Conservation (phyloP, 192 early-diverging fungal genomes). For the Dimargaris cristalligena region DNA sequence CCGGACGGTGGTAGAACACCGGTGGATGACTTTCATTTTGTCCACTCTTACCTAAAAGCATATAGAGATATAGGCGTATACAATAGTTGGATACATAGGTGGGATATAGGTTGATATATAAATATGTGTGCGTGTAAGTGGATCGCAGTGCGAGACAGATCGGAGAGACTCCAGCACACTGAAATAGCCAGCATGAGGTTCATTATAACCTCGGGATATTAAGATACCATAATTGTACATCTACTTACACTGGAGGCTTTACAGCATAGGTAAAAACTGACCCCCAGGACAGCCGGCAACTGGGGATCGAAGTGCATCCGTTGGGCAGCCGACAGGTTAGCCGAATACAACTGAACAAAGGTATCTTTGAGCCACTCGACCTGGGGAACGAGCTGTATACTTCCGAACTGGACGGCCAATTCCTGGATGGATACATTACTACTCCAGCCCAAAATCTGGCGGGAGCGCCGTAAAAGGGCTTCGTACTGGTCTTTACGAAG, state of each 20-base stretch:
- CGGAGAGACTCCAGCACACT: background rate
- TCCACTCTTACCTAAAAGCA: background rate
- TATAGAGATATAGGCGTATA: background rate
- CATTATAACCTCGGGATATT: background rate
- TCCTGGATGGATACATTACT: background rate
- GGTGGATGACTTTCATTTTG: background rate
- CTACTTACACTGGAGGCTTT: conserved; percentile 5
- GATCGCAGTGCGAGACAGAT: background rate
- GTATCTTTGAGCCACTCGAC: background rate
- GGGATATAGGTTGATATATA: background rate
- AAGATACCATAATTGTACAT: background rate
- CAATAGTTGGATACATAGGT: background rate
- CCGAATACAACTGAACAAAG: background rate
- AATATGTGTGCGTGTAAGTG: background rate
- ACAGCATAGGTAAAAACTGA: conserved; percentile 10
- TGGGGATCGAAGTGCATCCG: background rate
- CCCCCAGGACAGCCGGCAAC: background rate
- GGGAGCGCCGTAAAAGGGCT: background rate
- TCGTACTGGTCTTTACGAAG: background rate
- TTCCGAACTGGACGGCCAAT: conserved; percentile 7
- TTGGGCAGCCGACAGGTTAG: background rate
- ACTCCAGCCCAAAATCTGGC: background rate
- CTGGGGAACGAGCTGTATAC: background rate
- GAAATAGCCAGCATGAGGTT: background rate
- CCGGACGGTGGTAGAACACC: background rate